These are phyloP conservation scores for Trichopus zeylanicus DNA, from an alignment of 116 monocot genomes.

Conservation along the genomic window DNA sequence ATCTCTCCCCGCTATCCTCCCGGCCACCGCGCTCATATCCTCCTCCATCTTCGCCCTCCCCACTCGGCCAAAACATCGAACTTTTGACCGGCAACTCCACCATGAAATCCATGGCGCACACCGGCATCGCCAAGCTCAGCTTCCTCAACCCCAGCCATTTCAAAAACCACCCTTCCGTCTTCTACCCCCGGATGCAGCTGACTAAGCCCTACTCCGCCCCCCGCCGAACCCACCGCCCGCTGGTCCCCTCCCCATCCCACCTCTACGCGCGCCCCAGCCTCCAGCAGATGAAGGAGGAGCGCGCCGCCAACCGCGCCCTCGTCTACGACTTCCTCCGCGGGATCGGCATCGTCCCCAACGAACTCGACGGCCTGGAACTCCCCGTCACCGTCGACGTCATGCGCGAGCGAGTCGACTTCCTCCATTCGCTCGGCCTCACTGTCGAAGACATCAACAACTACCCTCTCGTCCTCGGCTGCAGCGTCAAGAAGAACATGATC, in stretches of 20 bases:
- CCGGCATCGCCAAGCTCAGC: slow-evolving; percentile 1
- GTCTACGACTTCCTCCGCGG: slow-evolving; percentile 71
- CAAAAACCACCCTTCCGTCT: neutral
- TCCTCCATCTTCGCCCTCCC: neutral
- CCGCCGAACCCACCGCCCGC: too few species aligned
- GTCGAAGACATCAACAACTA: slow-evolving; percentile 77
- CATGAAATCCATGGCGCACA: neutral
- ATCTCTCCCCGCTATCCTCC: neutral
- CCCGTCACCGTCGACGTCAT: slow-evolving; percentile 80
- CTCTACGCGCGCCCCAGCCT: slow-evolving; percentile 70
- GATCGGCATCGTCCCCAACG: slow-evolving; percentile 69
- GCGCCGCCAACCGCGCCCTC: slow-evolving; percentile 41
- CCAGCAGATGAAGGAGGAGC: slow-evolving; percentile 44
- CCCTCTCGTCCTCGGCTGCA: slow-evolving; percentile 86
- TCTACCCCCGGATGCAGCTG: neutral
- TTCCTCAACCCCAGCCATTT: neutral
- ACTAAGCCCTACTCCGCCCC: neutral
- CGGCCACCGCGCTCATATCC: too few species aligned
- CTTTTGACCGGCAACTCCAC: too few species aligned
- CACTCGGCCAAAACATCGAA: too few species aligned
- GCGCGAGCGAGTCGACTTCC: slow-evolving; percentile 88
- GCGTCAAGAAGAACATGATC: slow-evolving; percentile 93
- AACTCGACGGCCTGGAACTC: slow-evolving; percentile 86
- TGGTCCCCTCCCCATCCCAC: slow-evolving; percentile 18
- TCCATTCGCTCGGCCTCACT: slow-evolving; percentile 68